phyloP scores from a whole-genome alignment of 2,329 filamentous ascomycete species.

The Stachybotrys chartarum region DNA sequence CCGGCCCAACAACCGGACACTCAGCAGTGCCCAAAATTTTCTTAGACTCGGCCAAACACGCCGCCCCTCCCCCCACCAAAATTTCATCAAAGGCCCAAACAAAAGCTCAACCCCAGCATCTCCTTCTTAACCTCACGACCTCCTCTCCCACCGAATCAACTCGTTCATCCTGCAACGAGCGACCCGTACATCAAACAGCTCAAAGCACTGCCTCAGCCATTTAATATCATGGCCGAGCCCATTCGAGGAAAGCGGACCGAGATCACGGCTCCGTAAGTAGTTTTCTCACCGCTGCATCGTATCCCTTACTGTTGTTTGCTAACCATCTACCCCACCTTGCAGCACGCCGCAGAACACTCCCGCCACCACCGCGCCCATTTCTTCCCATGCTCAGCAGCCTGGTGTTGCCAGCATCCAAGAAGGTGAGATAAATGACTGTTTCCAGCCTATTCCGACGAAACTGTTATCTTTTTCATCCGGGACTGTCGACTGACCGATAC shows the following conservation, averaged over 20 bases:
- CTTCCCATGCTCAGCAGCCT: conserved; percentile 92
- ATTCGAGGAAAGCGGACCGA: conserved; percentile 58
- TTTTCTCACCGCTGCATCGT: conserved; percentile 8
- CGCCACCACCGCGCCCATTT: conserved; percentile 91
- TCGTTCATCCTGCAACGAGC: neutral
- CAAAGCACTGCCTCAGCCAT: conserved; percentile 11
- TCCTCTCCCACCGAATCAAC: conserved; percentile 22
- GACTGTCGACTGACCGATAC: neutral
- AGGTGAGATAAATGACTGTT: conserved; percentile 52
- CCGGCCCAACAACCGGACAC: conserved; percentile 21
- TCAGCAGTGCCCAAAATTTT: conserved; percentile 25
- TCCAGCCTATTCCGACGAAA: neutral
- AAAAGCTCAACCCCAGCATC: conserved; percentile 14
- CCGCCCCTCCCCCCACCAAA: conserved; percentile 26
- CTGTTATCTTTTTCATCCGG: conserved; percentile 6
- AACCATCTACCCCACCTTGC: conserved; percentile 32
- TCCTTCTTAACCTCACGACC: conserved; percentile 19
- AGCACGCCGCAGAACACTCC: conserved; percentile 99
- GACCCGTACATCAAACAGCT: conserved; percentile 10
- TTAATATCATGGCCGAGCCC: conserved; percentile 51
- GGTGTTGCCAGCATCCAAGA: conserved; percentile 94
- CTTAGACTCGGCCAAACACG: conserved; percentile 17
- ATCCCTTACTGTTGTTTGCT: conserved; percentile 11
- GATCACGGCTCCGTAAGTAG: conserved; percentile 50
- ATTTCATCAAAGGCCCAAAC: conserved; percentile 30